A percentile compares a stretch with the other conserved stretches of the same genome.
phyloP scores from a whole-genome alignment of 495 filamentous ascomycete genomes.

The Aspergillus heteromorphus region DNA sequence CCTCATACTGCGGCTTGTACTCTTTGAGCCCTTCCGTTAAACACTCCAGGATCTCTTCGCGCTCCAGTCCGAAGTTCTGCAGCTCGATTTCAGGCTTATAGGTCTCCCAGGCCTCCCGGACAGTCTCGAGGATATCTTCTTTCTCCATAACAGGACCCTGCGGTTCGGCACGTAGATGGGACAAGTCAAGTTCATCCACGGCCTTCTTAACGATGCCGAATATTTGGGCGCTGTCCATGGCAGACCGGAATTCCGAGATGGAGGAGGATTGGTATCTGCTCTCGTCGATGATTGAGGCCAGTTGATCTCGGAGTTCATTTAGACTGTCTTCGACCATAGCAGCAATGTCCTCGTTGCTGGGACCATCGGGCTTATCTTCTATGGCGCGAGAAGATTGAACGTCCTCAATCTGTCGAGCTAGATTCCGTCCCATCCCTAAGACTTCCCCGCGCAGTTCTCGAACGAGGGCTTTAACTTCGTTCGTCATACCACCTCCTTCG shows the following conservation, averaged over 20 bases:
- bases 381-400: slow-evolving; percentile 42
- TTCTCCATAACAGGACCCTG: slow-evolving; percentile 49
- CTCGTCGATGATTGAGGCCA: slow-evolving; percentile 69
- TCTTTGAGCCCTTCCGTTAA: slow-evolving; percentile 76
- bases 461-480: slow-evolving; percentile 83
- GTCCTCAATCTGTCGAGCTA: slow-evolving; percentile 77
- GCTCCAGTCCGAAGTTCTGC: slow-evolving; percentile 80
- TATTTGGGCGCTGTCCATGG: slow-evolving; percentile 70
- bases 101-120: slow-evolving; percentile 82
- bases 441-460: slow-evolving; percentile 89
- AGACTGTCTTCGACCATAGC: slow-evolving; percentile 75
- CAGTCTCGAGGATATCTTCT: slow-evolving; percentile 78
- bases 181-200: slow-evolving; percentile 55
- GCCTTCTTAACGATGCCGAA: slow-evolving; percentile 76
- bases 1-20: slow-evolving; percentile 56
- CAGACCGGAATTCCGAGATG: slow-evolving; percentile 41
- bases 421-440: slow-evolving; percentile 83
- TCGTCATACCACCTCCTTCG: slow-evolving; percentile 77
- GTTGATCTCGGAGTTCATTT: slow-evolving; percentile 71
- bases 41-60: slow-evolving; percentile 81
- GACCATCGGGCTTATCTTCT: slow-evolving; percentile 38
- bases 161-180: slow-evolving; percentile 31
- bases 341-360: slow-evolving; percentile 64
- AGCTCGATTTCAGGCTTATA: slow-evolving; percentile 90
- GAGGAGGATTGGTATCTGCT: slow-evolving; percentile 60